Evolutionary conservation across 1,284 basidiomycete species (phyloP), one percentile per base, ranked within the genome.

Genomic region (Ganoderma lingzhi): DNA sequence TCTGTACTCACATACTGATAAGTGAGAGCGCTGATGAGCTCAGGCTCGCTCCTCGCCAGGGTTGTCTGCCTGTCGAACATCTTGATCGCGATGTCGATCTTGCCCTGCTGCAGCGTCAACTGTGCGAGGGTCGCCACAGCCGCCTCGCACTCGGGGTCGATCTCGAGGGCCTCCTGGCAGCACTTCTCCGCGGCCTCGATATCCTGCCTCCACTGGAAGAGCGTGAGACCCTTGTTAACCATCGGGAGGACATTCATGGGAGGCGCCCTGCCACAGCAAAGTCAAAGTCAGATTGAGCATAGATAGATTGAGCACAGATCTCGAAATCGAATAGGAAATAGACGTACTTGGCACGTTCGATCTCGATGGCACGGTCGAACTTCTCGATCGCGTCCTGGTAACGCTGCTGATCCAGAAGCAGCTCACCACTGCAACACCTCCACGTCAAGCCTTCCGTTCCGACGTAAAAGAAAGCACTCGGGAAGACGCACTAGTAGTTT

Each of bases 131-230:
- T 98, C 17, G 96, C 96, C 3, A 99, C 93, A 0, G 97, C 98
- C 14, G 97, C 95, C 79, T 99, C 98, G 82, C 97, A 99, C 75
- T 97, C 96, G 19, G 93, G 86, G 81, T 98, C 97, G 71, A 96
- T 90, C 62, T 86, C 84, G 48, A 99, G 85, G 0, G 98, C 98
- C 80, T 98, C 92, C 70, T 91, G 85, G 80, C 96, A 98, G 75
- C 96, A 93, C 35, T 85, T 81, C 80, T 98, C 96, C 9, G 97
- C 97, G 0, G 88, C 90, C 2, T 82, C 84, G 66, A 95, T 87
- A 78, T 98, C 96, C 80, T 97, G 94, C 82, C 96, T 95, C 94
- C 94, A 97, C 84, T 99, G 97, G 88, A 93, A 99, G 63, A 99
- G 79, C 0, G 96, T 93, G 35, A 99, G 90, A 28, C 97, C 97